Conservation (phyloP, 768 basidiomycete species). For the Psilocybe cyanescens region DNA sequence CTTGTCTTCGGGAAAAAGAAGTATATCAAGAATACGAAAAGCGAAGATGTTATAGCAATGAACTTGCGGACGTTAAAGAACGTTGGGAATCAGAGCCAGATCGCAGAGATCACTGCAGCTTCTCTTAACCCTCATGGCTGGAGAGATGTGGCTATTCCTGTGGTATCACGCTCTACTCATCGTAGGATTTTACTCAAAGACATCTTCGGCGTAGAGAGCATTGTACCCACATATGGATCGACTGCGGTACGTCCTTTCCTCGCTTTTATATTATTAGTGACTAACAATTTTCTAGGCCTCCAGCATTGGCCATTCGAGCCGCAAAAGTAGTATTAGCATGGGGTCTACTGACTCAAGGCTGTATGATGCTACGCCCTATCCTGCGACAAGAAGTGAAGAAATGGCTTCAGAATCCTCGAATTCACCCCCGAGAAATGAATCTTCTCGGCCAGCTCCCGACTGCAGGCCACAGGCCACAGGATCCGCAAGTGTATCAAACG, state of each 20-base stretch:
- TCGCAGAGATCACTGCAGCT: not conserved
- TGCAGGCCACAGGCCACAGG: not conserved
- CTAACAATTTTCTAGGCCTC: not conserved
- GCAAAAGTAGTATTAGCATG: not conserved
- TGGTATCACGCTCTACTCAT: not conserved
- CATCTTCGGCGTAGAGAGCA: not conserved
- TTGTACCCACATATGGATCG: not conserved
- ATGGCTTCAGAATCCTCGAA: not conserved
- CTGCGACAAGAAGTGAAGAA: not conserved
- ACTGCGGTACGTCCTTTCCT: not conserved
- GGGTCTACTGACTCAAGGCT: not conserved
- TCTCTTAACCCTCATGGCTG: not conserved
- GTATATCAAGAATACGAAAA: not conserved
- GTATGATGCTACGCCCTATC: not conserved
- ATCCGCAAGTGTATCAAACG: not conserved
- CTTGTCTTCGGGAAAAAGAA: conserved; percentile 7
- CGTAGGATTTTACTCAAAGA: not conserved
- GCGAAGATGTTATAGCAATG: not conserved
- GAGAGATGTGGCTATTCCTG: not conserved
- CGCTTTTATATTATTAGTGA: not conserved
- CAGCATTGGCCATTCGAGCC: not conserved
- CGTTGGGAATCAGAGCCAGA: not conserved
- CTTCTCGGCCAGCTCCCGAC: not conserved
- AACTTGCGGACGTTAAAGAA: not conserved
- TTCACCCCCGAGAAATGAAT: not conserved